Base-by-base conservation (phyloP, 371 early-diverging fungal species). In the Mucor sp. region DNA sequence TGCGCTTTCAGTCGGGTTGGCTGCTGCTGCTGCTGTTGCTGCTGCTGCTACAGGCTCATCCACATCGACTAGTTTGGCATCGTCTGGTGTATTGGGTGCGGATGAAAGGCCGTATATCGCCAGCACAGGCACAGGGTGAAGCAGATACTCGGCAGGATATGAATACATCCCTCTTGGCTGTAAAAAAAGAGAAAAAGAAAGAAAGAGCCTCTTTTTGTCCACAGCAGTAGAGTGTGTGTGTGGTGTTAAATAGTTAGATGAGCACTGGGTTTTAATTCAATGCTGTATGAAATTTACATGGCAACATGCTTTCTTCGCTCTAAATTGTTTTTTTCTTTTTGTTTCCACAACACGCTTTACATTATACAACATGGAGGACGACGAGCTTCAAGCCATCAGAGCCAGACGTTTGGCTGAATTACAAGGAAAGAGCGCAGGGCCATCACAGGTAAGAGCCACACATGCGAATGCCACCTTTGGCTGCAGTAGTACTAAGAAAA, bases 341-440 rank as follows among this genome's bases (percentile, higher is more conserved):
- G 57, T 57, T 57, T 57, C 57, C 32, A 32, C n/a, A 8, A 32
- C n/a, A 8, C 17, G 9, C 32, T 55, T 28, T 55, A 25, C 33
- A 57, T 41, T 41, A 41, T 47, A 61, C 47, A 63, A 25, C 14
- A 93, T 93, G 93, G 93, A 90, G 63, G 94, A 93, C 88, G 87
- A 89, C 69, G 96, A 95, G 78, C 89, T 95, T 59, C 85, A 87
- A 69, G 90, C 90, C 27, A 94, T 95, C 71, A 86, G 95, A 68
- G 93, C 92, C 39, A 87, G 89, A 76, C 88, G 94, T 60, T 76
- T 91, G 82, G 89, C 89, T 25, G 89, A 90, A 70, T 73, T 91
- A 62, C 85, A 87, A 72, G 83, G 81, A 33, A 44, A 66, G 56
- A 43, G 65, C 17, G 66, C 66, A 3, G 70, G 72, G 48, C 56